Percentiles rank a stretch among this genome's conserved stretches.
These are phyloP conservation scores for Candida namnaoensis DNA, from an alignment of 805 yeast genomes.

Conservation along the genomic window DNA sequence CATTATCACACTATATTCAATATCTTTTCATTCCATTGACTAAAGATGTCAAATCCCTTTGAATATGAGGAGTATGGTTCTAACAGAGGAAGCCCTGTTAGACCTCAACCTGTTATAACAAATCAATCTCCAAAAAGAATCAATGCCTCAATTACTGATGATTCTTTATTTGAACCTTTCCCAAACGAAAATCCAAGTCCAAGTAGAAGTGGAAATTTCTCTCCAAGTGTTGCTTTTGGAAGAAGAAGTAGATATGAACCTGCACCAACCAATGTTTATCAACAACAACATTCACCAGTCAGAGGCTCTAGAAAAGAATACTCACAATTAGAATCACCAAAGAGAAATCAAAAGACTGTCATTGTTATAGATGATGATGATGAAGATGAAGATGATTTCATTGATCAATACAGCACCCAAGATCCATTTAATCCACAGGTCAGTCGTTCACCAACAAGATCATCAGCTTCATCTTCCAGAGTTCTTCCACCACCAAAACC, in stretches of 20 bases:
- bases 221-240: constrained; percentile 33
- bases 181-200: constrained; percentile 1
- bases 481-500: constrained; percentile 59
- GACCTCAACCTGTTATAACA: constrained; percentile 13
- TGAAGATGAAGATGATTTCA: constrained; percentile 24
- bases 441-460: constrained; percentile 29
- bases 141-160: background rate
- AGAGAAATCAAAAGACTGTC: constrained; percentile 43
- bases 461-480: constrained; percentile 26
- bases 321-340: constrained; percentile 67
- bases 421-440: constrained; percentile 1
- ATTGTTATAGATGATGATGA: constrained; percentile 34
- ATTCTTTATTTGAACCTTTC: constrained; percentile 8
- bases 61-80: constrained; percentile 16
- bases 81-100: constrained; percentile 6
- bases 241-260: constrained; percentile 14
- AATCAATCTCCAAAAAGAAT: constrained; percentile 14
- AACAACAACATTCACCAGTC: constrained; percentile 22
- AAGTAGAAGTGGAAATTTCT: constrained; percentile 20
- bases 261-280: constrained; percentile 2
- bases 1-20: no score
- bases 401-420: constrained; percentile 1
- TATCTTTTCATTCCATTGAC: background rate
- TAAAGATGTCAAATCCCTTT: constrained; percentile 17
- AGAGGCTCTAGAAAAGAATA: constrained; percentile 51